These are phyloP conservation scores for Phytophthora citricola DNA, from an alignment of 352 stramenopile species.

Conservation along the genomic window DNA sequence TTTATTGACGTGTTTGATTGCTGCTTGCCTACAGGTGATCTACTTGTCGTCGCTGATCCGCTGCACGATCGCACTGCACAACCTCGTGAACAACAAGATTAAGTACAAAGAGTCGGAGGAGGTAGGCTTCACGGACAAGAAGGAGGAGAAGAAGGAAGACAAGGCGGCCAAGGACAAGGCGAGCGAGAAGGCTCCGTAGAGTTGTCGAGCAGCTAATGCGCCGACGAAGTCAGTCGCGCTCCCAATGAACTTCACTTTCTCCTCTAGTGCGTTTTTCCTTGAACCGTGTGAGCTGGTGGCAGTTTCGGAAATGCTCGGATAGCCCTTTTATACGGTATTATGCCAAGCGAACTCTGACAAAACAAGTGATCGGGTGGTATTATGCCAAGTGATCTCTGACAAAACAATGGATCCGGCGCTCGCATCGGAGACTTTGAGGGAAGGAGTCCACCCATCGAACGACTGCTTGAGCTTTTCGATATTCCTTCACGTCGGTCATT, in stretches of 20 bases:
- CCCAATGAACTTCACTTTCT: constrained; percentile 34
- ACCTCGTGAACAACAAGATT: constrained; percentile 99
- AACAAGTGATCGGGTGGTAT: constrained; percentile 3
- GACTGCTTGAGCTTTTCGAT: constrained; percentile 11
- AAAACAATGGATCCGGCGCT: constrained; percentile 10
- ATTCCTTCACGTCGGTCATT: constrained; percentile 30
- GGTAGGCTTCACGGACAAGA: constrained; percentile 72
- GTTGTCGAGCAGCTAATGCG: constrained; percentile 21
- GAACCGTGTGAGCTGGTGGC: not conserved
- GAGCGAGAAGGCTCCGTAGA: constrained; percentile 56
- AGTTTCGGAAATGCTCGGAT: not conserved
- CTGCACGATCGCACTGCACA: constrained; percentile 98
- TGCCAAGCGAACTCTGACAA: constrained; percentile 5
- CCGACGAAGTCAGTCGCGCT: constrained; percentile 24
- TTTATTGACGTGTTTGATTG: constrained; percentile 8
- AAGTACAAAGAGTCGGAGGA: constrained; percentile 94
- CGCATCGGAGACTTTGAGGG: constrained; percentile 24
- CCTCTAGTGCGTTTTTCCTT: not conserved
- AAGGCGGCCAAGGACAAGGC: constrained; percentile 55
- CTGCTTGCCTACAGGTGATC: constrained; percentile 79
- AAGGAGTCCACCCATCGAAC: constrained; percentile 7
- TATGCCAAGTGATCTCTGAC: constrained; percentile 5
- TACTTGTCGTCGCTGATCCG: constrained; percentile 98
- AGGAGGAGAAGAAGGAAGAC: constrained; percentile 70
- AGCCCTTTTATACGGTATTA: constrained; percentile 9